Evolutionary conservation across 2,329 filamentous ascomycete species (phyloP).

Genomic region (Penicillium vulpinum): DNA sequence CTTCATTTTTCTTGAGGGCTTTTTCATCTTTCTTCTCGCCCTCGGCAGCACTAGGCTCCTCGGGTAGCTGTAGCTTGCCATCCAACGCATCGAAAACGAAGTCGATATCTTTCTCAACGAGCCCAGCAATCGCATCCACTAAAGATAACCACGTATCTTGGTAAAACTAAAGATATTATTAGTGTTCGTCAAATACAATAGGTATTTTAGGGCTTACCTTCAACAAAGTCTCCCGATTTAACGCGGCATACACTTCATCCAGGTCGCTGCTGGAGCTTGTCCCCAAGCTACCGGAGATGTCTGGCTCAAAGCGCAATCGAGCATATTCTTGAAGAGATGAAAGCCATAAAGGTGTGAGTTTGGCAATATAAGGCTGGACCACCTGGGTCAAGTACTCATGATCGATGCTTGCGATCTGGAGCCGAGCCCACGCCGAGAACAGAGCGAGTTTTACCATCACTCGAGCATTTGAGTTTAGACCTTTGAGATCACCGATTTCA

Average conservation of each 20-base stretch:
- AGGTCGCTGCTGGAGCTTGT: conserved; percentile 81
- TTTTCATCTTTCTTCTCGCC: conserved; percentile 26
- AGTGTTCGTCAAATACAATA: not conserved
- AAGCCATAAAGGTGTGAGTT: conserved; percentile 88
- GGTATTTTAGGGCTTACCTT: conserved; percentile 48
- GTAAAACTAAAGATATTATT: conserved; percentile 64
- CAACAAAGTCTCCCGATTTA: conserved; percentile 90
- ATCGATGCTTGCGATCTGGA: conserved; percentile 92
- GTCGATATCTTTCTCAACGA: conserved; percentile 96
- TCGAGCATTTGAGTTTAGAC: conserved; percentile 90
- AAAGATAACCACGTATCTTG: conserved; percentile 96
- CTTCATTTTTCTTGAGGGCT: conserved; percentile 32
- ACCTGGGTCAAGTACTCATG: conserved; percentile 88
- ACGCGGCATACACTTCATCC: conserved; percentile 89
- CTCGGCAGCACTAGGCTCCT: conserved; percentile 24
- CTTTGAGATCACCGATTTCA: conserved; percentile 88
- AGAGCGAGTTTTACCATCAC: conserved; percentile 99
- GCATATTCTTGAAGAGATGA: conserved; percentile 93
- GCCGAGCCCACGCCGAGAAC: conserved; percentile 93
- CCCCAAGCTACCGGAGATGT: conserved; percentile 88
- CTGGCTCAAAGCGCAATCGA: conserved; percentile 88
- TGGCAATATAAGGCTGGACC: conserved; percentile 84
- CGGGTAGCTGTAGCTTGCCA: conserved; percentile 61
- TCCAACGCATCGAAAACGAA: conserved; percentile 97
- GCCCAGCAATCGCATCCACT: conserved; percentile 92